Evolutionary conservation across 2,329 filamentous ascomycete species (phyloP), one percentile per base, ranked within the genome.

Genomic region (Aureobasidium sp.): DNA sequence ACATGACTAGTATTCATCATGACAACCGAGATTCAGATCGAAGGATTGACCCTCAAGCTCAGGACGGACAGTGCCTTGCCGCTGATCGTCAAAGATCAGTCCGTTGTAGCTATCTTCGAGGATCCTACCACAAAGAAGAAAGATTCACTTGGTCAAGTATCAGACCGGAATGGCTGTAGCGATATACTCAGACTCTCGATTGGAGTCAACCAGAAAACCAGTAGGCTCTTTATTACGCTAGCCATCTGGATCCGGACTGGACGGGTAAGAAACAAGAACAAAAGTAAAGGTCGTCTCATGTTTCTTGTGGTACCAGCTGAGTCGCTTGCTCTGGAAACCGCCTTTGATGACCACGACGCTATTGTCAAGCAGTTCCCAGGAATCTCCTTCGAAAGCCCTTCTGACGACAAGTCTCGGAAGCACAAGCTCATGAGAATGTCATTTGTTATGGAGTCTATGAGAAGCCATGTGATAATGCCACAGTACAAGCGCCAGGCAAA

Each of bases 341-440:
- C 30, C 4, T 25, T 4, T 37, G 14, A 12, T 12, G 44, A 35
- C 3, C 22, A 37, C 32, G 19, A 38, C 12, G 6, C 5, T 2
- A 4, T 48, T 6, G 21, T 11, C 21, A n/a, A 48, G n/a, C 30
- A 37, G 30, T 4, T 48, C 24, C 44, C 32, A 19, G 7, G 6
- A 14, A 48, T 25, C n/a, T 3, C n/a, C 3, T 19, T 7, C 10
- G 21, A 48, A 3, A 38, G 7, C 11, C 44, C 44, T 14, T 17
- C 30, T 27, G 32, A 48, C 34, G 21, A 48, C 19, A 48, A 29
- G 34, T 48, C 44, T 45, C 6, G 41, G 32, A 14, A 59, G 24
- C 22, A 11, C 24, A 48, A 38, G 44, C 44, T 48, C 21, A 3
- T 47, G 10, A 25, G 29, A 6, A 48, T 48, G 44, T 24, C 44